Evolutionary conservation across 441 rosid genomes (phyloP).

Genomic region (Melianthus villosus): DNA sequence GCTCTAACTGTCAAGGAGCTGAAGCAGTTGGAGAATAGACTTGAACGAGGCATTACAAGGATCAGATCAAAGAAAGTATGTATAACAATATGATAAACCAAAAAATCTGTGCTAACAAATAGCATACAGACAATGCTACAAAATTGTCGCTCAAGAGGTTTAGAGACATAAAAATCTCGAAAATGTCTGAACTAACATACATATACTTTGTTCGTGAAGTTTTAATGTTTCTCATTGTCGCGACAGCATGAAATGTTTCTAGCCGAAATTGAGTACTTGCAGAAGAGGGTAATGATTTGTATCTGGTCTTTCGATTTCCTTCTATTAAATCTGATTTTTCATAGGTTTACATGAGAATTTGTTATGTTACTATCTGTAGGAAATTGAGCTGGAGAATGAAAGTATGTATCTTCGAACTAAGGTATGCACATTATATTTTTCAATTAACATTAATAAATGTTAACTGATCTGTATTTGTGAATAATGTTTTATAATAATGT

Average conservation of each 20-base stretch:
- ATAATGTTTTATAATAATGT: no score
- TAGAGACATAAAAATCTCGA: neutral
- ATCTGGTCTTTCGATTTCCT: neutral
- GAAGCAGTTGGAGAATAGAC: slow-evolving; percentile 84
- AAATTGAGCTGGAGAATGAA: slow-evolving; percentile 79
- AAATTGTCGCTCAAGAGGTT: no score
- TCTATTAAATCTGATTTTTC: neutral
- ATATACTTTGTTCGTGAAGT: neutral
- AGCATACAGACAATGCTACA: no score
- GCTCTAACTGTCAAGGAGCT: slow-evolving; percentile 74
- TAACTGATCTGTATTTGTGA: no score
- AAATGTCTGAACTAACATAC: neutral
- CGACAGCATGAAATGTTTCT: slow-evolving; percentile 84
- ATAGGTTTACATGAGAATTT: no score
- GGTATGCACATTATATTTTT: slow-evolving; percentile 18
- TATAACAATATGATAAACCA: no score
- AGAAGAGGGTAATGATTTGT: slow-evolving; percentile 49
- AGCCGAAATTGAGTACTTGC: slow-evolving; percentile 74
- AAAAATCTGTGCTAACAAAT: no score
- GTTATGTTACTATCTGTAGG: slow-evolving; percentile 28
- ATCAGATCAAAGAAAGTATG: slow-evolving; percentile 94
- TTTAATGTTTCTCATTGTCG: slow-evolving; percentile 9
- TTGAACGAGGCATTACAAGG: slow-evolving; percentile 78
- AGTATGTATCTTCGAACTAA: slow-evolving; percentile 57
- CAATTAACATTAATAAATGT: neutral